A percentile compares a stretch with the other conserved stretches of the same genome.
Evolutionary conservation across 164 flowering plant species (phyloP).

Genomic region (Berberis vulgaris): DNA sequence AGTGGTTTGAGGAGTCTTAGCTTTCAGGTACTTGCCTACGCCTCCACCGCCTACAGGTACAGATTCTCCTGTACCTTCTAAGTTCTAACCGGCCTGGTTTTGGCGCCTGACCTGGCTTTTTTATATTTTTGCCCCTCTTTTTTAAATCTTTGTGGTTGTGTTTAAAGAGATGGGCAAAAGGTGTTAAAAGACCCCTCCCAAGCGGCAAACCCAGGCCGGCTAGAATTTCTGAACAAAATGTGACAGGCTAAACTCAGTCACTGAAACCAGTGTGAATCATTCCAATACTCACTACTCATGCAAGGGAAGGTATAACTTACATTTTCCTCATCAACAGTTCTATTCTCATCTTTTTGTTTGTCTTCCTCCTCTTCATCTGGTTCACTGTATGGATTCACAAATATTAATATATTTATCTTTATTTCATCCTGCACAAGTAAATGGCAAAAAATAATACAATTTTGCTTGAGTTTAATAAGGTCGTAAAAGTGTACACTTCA

Average conservation of each 20-base stretch:
- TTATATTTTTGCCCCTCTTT: too few species aligned
- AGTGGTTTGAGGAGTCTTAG: slow-evolving; percentile 29
- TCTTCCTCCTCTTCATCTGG: slow-evolving; percentile 74
- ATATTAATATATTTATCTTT: slow-evolving; percentile 64
- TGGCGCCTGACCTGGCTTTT: slow-evolving; percentile 15
- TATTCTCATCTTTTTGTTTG: slow-evolving; percentile 39
- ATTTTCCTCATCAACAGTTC: slow-evolving; percentile 52
- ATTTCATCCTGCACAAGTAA: slow-evolving; percentile 70
- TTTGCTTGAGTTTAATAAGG: too few species aligned
- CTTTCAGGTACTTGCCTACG: slow-evolving; percentile 80
- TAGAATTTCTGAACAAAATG: not conserved
- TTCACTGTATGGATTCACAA: slow-evolving; percentile 86
- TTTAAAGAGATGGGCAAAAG: too few species aligned
- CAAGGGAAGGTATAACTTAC: slow-evolving; percentile 24
- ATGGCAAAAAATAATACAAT: too few species aligned
- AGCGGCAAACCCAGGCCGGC: too few species aligned
- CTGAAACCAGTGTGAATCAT: not conserved
- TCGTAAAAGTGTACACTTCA: too few species aligned
- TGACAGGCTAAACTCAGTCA: too few species aligned
- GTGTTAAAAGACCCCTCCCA: too few species aligned
- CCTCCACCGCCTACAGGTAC: slow-evolving; percentile 43
- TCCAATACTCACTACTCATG: not conserved
- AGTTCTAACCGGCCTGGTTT: slow-evolving; percentile 83
- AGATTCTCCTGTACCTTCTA: slow-evolving; percentile 59
- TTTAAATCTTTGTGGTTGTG: too few species aligned